Evolutionary conservation across 2,329 filamentous ascomycete genomes (phyloP).

Genomic region (Huntiella decipiens): DNA sequence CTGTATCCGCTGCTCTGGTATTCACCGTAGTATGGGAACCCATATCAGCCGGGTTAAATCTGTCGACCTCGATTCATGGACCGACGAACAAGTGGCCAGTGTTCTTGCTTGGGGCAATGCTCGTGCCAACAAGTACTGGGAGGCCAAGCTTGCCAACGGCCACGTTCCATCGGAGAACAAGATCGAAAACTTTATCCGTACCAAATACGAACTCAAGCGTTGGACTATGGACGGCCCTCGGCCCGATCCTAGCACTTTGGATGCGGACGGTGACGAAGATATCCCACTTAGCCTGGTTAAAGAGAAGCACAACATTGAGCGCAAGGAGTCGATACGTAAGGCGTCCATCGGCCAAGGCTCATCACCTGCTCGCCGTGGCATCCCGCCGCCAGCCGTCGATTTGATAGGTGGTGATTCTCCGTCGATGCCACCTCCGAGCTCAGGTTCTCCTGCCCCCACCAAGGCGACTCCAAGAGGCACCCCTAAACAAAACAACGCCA

Average conservation of each 20-base stretch:
- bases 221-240: constrained; percentile 98
- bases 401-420: constrained; percentile 65
- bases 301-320: constrained; percentile 45
- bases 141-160: constrained; percentile 75
- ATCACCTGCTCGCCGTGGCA: constrained; percentile 15
- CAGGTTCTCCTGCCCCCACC: constrained; percentile 24
- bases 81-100: constrained; percentile 89
- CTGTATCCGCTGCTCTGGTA: constrained; percentile 95
- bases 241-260: constrained; percentile 77
- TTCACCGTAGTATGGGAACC: constrained; percentile 96
- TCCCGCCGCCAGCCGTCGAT: constrained; percentile 35
- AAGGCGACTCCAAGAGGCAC: constrained; percentile 25
- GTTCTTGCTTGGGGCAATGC: constrained; percentile 91
- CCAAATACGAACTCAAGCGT: constrained; percentile 95
- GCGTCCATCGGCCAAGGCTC: constrained; percentile 29
- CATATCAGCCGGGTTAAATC: constrained; percentile 98
- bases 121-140: constrained; percentile 97
- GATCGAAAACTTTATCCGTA: constrained; percentile 98
- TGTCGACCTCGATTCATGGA: constrained; percentile 95
- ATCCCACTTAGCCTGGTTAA: constrained; percentile 43
- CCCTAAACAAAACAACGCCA: constrained; percentile 49
- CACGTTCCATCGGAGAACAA: constrained; percentile 92
- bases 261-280: constrained; percentile 64
- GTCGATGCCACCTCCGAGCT: constrained; percentile 29
- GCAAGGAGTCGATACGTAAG: constrained; percentile 42